A percentile compares a stretch with the other conserved stretches of the same genome.
Conservation (phyloP, 225 moss, liverwort and hornwort species). For the Climacium dendroides region DNA sequence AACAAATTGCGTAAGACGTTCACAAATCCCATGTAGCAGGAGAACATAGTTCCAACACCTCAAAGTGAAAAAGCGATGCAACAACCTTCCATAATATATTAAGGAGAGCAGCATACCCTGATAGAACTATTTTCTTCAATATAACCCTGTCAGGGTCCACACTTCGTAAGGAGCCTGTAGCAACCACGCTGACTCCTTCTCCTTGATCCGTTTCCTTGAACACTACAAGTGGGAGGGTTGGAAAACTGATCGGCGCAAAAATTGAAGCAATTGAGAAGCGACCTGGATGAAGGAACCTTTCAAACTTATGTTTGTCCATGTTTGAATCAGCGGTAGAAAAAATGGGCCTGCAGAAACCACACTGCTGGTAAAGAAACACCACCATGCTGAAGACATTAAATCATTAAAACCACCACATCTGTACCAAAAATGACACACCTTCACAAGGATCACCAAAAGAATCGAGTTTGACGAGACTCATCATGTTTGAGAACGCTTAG, state of each 20-base stretch:
- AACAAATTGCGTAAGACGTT: neutral
- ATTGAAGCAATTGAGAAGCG: slow-evolving; percentile 79
- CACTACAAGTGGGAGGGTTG: slow-evolving; percentile 58
- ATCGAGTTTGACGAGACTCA: neutral
- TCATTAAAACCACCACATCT: neutral
- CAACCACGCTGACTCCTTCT: slow-evolving; percentile 51
- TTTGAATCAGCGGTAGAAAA: slow-evolving; percentile 89
- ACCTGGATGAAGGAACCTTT: slow-evolving; percentile 86
- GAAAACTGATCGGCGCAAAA: slow-evolving; percentile 75
- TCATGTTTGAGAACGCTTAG: neutral
- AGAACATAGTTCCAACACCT: neutral
- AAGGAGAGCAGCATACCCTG: slow-evolving; percentile 42
- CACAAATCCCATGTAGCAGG: neutral
- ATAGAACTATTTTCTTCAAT: slow-evolving; percentile 80
- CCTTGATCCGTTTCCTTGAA: slow-evolving; percentile 52
- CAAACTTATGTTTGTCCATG: slow-evolving; percentile 95
- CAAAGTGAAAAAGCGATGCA: neutral
- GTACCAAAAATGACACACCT: neutral
- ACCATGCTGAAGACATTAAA: neutral
- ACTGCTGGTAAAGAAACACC: neutral
- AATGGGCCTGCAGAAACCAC: slow-evolving; percentile 46
- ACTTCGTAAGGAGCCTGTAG: slow-evolving; percentile 76
- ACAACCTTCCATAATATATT: neutral
- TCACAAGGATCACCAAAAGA: neutral
- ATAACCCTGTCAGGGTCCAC: slow-evolving; percentile 81